Evolutionary conservation across 2,329 filamentous ascomycete species (phyloP).

Genomic region (Erysiphe pisi): DNA sequence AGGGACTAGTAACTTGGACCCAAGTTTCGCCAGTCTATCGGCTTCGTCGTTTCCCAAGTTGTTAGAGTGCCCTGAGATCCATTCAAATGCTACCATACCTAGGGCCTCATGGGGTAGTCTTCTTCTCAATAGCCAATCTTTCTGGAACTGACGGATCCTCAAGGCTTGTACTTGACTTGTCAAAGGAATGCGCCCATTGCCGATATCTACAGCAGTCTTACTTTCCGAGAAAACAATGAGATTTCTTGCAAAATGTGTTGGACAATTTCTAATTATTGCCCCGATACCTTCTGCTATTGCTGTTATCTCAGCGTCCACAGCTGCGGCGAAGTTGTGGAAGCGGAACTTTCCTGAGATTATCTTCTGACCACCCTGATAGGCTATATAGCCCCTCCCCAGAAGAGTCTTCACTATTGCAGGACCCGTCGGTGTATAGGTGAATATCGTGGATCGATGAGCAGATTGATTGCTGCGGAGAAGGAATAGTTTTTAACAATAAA

Average conservation of each 20-base stretch:
- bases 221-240: neutral
- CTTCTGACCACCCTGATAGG: no score
- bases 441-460: neutral
- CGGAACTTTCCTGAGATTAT: no score
- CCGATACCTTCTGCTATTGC: no score
- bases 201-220: neutral
- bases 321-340: no score
- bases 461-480: neutral
- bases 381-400: neutral
- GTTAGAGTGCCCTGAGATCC: neutral
- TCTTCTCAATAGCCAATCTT: no score
- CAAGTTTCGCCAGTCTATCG: neutral
- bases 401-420: neutral
- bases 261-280: no score
- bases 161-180: conserved; percentile 2
- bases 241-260: no score
- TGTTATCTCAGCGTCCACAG: no score
- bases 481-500: neutral
- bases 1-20: no score
- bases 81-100: neutral
- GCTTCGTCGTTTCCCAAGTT: neutral
- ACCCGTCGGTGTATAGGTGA: neutral
- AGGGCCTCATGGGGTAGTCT: neutral
- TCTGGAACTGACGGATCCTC: neutral
- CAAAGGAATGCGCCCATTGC: neutral